Percentiles rank a stretch among this genome's conserved stretches.
phyloP scores from a whole-genome alignment of 2,329 filamentous ascomycete genomes.

The Aspergillus fructus region DNA sequence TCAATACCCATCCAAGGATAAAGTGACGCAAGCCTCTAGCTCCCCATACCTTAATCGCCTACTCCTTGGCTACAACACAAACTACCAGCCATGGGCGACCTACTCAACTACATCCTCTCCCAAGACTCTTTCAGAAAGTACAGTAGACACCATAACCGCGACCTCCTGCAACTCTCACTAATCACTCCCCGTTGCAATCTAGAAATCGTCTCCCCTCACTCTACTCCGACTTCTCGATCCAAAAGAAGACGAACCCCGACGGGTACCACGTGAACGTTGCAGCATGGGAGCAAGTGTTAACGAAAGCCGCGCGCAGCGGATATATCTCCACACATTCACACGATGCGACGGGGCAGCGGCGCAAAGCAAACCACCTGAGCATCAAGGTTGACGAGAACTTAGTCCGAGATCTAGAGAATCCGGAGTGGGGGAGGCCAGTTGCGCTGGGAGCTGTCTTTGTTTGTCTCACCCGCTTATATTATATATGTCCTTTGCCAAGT shows the following conservation, averaged over 20 bases:
- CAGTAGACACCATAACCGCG: slow-evolving; percentile 35
- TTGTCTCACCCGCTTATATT: slow-evolving; percentile 22
- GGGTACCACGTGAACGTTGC: slow-evolving; percentile 77
- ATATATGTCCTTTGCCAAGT: background rate
- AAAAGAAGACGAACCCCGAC: slow-evolving; percentile 76
- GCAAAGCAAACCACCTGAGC: slow-evolving; percentile 48
- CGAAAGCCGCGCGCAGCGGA: slow-evolving; percentile 66
- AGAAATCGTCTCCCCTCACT: slow-evolving; percentile 79
- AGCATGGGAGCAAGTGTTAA: slow-evolving; percentile 75
- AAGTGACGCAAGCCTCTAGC: background rate
- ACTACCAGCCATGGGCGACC: slow-evolving; percentile 49
- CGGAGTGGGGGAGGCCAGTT: slow-evolving; percentile 77
- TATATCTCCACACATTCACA: slow-evolving; percentile 45
- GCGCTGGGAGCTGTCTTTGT: slow-evolving; percentile 75
- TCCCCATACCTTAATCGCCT: background rate
- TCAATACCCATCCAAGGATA: background rate
- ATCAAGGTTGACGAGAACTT: slow-evolving; percentile 62
- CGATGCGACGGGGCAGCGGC: slow-evolving; percentile 5
- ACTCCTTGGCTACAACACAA: background rate
- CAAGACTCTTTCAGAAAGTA: slow-evolving; percentile 59
- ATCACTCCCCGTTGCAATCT: background rate
- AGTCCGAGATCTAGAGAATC: slow-evolving; percentile 68
- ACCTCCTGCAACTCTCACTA: background rate
- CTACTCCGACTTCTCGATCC: slow-evolving; percentile 80
- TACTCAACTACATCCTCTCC: slow-evolving; percentile 64